These are phyloP conservation scores for Aureobasidium zeae DNA, from an alignment of 2,329 filamentous ascomycete genomes.

Conservation along the genomic window DNA sequence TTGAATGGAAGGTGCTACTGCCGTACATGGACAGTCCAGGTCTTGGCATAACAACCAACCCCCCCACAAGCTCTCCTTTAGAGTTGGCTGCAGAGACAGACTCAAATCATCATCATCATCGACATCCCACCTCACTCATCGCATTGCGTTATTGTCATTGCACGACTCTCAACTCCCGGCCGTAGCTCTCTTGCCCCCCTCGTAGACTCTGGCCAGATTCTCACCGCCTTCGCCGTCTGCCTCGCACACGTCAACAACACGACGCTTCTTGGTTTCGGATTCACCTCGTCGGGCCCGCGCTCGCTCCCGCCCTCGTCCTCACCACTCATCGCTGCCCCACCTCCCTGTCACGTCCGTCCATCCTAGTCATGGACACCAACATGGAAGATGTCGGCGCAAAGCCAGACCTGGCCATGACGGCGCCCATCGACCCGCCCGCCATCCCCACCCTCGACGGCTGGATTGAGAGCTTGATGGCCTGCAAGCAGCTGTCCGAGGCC, in stretches of 20 bases:
- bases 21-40: too few species aligned
- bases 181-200: too few species aligned
- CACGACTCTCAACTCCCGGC: slow-evolving; percentile 1
- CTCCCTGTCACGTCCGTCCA: not conserved
- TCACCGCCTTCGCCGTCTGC: too few species aligned
- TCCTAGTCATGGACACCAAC: slow-evolving; percentile 72
- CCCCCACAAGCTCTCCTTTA: too few species aligned
- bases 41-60: too few species aligned
- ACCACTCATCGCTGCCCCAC: not conserved
- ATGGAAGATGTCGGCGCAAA: slow-evolving; percentile 96
- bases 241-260: slow-evolving; percentile 1
- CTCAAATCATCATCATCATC: slow-evolving; percentile 5
- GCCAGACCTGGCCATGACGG: slow-evolving; percentile 60
- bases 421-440: slow-evolving; percentile 73
- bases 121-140: slow-evolving; percentile 5
- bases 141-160: slow-evolving; percentile 1
- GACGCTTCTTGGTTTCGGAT: not conserved
- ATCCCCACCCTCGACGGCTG: slow-evolving; percentile 92
- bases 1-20: too few species aligned
- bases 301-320: slow-evolving; percentile 6
- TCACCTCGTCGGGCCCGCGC: slow-evolving; percentile 1
- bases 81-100: too few species aligned
- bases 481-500: slow-evolving; percentile 92
- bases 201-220: not conserved
- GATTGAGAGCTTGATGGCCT: slow-evolving; percentile 97